Conservation (phyloP, 2,329 filamentous ascomycete genomes). For the Penicillium sp. region DNA sequence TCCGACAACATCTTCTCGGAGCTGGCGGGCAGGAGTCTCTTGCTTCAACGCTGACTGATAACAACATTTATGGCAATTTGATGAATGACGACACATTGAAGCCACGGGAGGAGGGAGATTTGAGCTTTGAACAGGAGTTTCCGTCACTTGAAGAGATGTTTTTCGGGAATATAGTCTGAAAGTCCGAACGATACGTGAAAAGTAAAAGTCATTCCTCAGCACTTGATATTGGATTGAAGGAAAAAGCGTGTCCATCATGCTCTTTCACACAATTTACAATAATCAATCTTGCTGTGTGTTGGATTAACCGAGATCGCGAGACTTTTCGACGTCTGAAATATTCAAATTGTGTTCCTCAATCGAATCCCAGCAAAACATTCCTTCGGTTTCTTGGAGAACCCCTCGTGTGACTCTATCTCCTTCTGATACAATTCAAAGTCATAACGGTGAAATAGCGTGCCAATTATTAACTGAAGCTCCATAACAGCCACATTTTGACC, state of each 20-base stretch:
- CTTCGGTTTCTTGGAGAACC: constrained; percentile 25
- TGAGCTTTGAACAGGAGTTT: constrained; percentile 12
- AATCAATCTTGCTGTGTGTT: no score
- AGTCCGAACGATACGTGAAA: not conserved
- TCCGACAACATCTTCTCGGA: constrained; percentile 11
- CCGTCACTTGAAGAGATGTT: constrained; percentile 20
- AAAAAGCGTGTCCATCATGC: not conserved
- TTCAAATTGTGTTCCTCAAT: constrained; percentile 1
- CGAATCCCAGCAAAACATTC: constrained; percentile 19
- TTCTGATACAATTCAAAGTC: constrained; percentile 18
- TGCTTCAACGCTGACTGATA: not conserved
- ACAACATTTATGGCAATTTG: not conserved
- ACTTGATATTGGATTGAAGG: not conserved
- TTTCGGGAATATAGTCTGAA: constrained; percentile 9
- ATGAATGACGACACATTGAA: not conserved
- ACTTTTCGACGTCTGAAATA: not conserved
- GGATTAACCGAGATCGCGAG: no score
- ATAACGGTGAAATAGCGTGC: constrained; percentile 24
- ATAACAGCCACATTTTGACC: constrained; percentile 45
- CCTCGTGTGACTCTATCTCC: constrained; percentile 20
- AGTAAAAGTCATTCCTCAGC: not conserved
- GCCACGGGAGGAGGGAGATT: constrained; percentile 6
- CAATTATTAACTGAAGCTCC: constrained; percentile 41
- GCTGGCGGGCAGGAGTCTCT: not conserved
- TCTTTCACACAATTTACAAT: no score